Percentiles rank a stretch among this genome's conserved stretches.
phyloP scores from a whole-genome alignment of 2,329 filamentous ascomycete genomes.

The Arthrinium puccinioides region DNA sequence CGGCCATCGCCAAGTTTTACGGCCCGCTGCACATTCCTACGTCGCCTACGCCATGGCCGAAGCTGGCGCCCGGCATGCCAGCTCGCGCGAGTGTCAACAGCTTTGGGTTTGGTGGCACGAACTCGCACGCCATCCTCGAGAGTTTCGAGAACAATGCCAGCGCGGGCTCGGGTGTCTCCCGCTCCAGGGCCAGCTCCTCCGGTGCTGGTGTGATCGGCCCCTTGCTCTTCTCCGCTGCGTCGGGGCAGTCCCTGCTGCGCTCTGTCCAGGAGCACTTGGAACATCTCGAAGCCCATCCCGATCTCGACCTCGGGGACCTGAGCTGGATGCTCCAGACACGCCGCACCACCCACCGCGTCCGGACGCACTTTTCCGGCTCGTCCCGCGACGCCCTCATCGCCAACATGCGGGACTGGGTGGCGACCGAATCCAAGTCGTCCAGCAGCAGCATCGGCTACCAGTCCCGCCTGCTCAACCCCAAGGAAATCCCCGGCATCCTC shows the following conservation, averaged over 20 bases:
- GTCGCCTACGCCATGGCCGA: constrained; percentile 8
- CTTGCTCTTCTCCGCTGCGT: background rate
- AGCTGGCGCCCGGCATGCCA: background rate
- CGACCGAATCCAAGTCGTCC: background rate
- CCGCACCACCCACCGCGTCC: background rate
- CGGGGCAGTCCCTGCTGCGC: background rate
- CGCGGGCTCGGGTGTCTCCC: background rate
- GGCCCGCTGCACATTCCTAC: constrained; percentile 6
- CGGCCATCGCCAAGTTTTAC: constrained; percentile 14
- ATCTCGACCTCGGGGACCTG: background rate
- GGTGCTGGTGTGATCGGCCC: background rate
- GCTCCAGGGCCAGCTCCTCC: background rate
- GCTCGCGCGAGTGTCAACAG: constrained; percentile 15
- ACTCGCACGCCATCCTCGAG: constrained; percentile 14
- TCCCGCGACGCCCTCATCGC: background rate
- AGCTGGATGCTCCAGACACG: background rate
- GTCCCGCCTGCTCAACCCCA: background rate
- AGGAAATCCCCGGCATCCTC: constrained; percentile 9
- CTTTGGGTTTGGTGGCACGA: constrained; percentile 16
- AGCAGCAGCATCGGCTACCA: background rate
- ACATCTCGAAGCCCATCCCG: background rate
- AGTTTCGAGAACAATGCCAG: background rate
- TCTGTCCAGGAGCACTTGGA: background rate
- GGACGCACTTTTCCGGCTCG: background rate
- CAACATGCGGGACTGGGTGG: background rate